These are phyloP conservation scores for Mariannaea elegans DNA, from an alignment of 2,329 filamentous ascomycete species.

Conservation along the genomic window DNA sequence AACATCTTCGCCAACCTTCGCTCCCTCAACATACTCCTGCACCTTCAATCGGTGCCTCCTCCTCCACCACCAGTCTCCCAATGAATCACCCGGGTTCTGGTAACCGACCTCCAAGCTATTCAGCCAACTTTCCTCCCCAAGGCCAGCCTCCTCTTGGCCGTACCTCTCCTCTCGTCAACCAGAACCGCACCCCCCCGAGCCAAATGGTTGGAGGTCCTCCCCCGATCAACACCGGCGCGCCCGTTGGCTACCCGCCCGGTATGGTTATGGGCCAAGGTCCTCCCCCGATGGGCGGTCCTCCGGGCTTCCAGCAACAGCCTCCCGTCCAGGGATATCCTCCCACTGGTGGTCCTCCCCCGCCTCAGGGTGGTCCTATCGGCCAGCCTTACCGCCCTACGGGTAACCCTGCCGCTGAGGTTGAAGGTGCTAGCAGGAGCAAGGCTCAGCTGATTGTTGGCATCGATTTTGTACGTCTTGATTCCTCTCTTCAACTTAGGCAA, in stretches of 20 bases:
- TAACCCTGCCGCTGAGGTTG: constrained; percentile 74
- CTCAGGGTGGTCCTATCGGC: constrained; percentile 48
- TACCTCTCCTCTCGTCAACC: constrained; percentile 60
- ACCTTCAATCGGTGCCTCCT: constrained; percentile 49
- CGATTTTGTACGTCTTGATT: constrained; percentile 79
- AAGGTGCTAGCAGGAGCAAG: constrained; percentile 89
- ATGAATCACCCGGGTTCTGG: constrained; percentile 71
- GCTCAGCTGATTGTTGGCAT: constrained; percentile 98
- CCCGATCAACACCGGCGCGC: constrained; percentile 72
- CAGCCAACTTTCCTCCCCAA: constrained; percentile 59
- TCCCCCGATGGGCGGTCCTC: constrained; percentile 48
- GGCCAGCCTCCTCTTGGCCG: constrained; percentile 61
- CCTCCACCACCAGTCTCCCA: constrained; percentile 59
- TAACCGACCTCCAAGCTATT: constrained; percentile 72
- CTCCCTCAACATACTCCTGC: constrained; percentile 35
- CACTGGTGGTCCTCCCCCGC: constrained; percentile 50
- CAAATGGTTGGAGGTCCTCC: constrained; percentile 72
- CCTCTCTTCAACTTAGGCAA: constrained; percentile 11
- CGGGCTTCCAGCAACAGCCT: constrained; percentile 51
- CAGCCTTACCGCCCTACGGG: constrained; percentile 55
- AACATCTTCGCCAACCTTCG: constrained; percentile 48
- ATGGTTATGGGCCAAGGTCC: constrained; percentile 57
- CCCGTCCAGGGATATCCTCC: constrained; percentile 55
- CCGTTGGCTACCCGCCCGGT: constrained; percentile 68
- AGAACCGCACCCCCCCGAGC: constrained; percentile 64